Evolutionary conservation across 495 filamentous ascomycete species (phyloP).

Genomic region (Talaromyces ruber): DNA sequence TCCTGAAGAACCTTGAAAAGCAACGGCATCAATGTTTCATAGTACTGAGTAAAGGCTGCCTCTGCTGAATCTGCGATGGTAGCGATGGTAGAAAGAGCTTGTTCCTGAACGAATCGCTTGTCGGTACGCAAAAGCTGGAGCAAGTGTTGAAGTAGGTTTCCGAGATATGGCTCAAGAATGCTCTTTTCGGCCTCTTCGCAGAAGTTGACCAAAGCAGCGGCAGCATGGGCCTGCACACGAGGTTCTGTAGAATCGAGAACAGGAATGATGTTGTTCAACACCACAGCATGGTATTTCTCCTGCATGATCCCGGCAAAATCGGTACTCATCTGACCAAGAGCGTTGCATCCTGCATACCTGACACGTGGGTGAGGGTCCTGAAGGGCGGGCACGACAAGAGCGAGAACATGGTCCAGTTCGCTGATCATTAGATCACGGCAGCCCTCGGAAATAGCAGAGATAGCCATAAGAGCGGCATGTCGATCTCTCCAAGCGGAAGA

Average conservation of each 20-base stretch:
- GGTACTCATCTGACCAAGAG: conserved; percentile 99
- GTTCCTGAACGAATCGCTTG: conserved; percentile 96
- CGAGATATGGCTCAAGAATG: conserved; percentile 89
- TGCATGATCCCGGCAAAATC: conserved; percentile 99
- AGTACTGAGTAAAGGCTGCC: conserved; percentile 91
- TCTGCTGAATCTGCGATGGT: conserved; percentile 98
- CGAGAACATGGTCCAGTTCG: conserved; percentile 87
- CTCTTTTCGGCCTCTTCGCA: conserved; percentile 96
- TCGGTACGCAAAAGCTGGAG: conserved; percentile 77
- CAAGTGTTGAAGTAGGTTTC: conserved; percentile 72
- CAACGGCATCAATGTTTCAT: conserved; percentile 88
- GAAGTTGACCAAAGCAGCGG: conserved; percentile 96
- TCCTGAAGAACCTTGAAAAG: conserved; percentile 81
- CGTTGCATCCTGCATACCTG: conserved; percentile 96
- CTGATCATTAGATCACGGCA: conserved; percentile 94
- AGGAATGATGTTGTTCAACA: conserved; percentile 84
- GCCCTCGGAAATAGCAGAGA: conserved; percentile 97
- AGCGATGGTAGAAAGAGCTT: conserved; percentile 95
- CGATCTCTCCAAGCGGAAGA: conserved; percentile 92
- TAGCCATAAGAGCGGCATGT: conserved; percentile 97
- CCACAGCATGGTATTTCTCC: conserved; percentile 79
- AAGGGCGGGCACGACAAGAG: conserved; percentile 88
- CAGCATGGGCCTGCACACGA: conserved; percentile 93
- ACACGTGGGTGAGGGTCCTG: conserved; percentile 88
- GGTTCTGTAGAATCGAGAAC: conserved; percentile 86